Percentiles rank a stretch among this genome's conserved stretches.
phyloP scores from a whole-genome alignment of 305 asterid species.

The Vinca major region DNA sequence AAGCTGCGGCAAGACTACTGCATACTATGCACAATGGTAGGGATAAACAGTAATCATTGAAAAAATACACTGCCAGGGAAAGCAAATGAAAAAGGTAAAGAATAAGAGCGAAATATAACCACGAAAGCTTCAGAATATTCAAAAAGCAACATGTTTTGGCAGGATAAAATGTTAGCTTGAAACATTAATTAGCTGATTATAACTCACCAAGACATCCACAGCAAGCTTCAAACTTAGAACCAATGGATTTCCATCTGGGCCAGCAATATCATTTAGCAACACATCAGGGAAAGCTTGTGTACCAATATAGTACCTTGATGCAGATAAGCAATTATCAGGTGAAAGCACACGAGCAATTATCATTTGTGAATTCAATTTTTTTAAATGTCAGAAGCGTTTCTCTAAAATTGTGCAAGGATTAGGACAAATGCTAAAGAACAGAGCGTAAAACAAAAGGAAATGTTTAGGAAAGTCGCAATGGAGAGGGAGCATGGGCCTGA shows the following conservation, averaged over 20 bases:
- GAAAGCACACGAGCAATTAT: slow-evolving; percentile 1
- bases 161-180: slow-evolving; percentile 5
- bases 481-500: neutral
- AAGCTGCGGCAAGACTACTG: neutral
- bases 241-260: slow-evolving; percentile 93
- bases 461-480: neutral
- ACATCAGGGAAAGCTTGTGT: slow-evolving; percentile 74
- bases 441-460: neutral
- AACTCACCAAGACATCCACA: slow-evolving; percentile 91
- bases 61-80: neutral
- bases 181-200: slow-evolving; percentile 11
- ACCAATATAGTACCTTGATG: slow-evolving; percentile 74
- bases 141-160: neutral
- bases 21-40: neutral
- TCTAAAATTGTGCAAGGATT: neutral
- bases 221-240: slow-evolving; percentile 94
- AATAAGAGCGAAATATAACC: neutral
- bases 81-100: too few relatives aligned
- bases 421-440: too few relatives aligned
- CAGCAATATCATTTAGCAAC: slow-evolving; percentile 89
- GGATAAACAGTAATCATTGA: neutral
- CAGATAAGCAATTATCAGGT: slow-evolving; percentile 21
- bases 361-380: neutral
- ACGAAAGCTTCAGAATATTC: neutral
- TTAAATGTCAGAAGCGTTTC: neutral